Evolutionary conservation across 768 basidiomycete genomes (phyloP).

Genomic region (Termitomyces heimii): DNA sequence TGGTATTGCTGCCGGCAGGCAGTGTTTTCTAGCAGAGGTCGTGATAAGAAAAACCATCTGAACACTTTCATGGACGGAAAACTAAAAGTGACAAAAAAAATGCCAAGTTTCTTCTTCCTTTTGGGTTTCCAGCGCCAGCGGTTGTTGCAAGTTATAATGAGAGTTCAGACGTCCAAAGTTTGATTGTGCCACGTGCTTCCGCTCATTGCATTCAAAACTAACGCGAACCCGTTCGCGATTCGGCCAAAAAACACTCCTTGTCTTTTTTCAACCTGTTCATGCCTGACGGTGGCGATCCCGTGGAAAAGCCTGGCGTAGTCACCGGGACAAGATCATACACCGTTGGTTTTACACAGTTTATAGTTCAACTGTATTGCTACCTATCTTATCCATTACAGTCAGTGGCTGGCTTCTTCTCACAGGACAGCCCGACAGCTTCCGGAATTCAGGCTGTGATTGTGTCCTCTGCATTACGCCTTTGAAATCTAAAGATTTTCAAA

Average conservation of each 20-base stretch:
- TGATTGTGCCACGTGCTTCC: neutral
- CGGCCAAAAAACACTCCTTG: neutral
- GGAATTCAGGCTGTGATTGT: slow-evolving; percentile 3
- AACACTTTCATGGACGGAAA: neutral
- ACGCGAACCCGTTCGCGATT: neutral
- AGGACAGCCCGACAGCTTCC: slow-evolving; percentile 1
- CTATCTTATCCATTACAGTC: neutral
- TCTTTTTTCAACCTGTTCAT: neutral
- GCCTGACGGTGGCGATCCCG: neutral
- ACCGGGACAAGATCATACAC: neutral
- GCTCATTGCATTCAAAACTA: too few species aligned
- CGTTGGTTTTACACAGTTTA: neutral
- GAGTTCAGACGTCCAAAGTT: neutral
- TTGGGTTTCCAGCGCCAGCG: neutral
- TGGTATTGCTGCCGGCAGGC: neutral
- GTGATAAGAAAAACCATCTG: neutral
- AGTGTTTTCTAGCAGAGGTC: neutral
- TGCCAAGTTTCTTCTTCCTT: neutral
- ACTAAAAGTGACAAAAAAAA: neutral
- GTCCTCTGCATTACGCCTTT: too few species aligned
- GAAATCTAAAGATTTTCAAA: too few species aligned
- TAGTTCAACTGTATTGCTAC: neutral
- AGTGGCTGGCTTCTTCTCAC: slow-evolving; percentile 4
- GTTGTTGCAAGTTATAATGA: neutral
- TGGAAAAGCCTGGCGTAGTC: neutral